Evolutionary conservation across 192 early-diverging fungal genomes (phyloP), one percentile per base, ranked within the genome.

Genomic region (Coemansia sp.): DNA sequence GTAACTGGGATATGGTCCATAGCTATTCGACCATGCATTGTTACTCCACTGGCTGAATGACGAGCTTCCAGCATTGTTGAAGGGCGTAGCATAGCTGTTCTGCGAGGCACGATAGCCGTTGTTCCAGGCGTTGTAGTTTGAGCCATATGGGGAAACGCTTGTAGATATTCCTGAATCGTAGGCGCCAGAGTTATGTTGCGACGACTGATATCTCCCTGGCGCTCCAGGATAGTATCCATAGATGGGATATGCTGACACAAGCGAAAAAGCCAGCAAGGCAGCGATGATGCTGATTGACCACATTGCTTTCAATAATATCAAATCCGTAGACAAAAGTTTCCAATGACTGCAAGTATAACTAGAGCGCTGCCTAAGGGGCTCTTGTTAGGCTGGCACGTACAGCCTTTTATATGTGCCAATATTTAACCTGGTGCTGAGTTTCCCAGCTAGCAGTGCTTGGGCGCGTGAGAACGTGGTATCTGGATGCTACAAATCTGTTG

Each of bases 1-100:
- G 50, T 59, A 76, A 38, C 68, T 66, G 11, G 67, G 60, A 20
- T 63, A 70, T 14, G 56, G 31, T 21, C 25, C 41, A 26, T 71
- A 62, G 35, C 20, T 59, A 58, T 71, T 71, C 8, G 69, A 76
- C 50, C 61, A 76, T 0, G 69, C 75, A n/a, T 67, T 76, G 47
- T 62, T 76, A 50, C 37, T 71, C 69, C 75, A 76, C 57, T 71
- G 68, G 45, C 60, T 71, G 20, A 53, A 71, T 8, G 61, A 71
- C 0, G 64, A 66, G 41, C 61, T 67, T 42, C 64, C 75, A 16
- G 61, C 18, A 38, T 48, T 55, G 23, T 65, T 62, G 26, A 64
- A 71, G 5, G 65, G 75, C 4, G 69, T 55, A 4, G 45, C 39
- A 25, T 64, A 55, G 61, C 43, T 68, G 52, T 37, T 41, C 38